Conservation (phyloP, 345 rosid species). For the Geranium rotundifolium region DNA sequence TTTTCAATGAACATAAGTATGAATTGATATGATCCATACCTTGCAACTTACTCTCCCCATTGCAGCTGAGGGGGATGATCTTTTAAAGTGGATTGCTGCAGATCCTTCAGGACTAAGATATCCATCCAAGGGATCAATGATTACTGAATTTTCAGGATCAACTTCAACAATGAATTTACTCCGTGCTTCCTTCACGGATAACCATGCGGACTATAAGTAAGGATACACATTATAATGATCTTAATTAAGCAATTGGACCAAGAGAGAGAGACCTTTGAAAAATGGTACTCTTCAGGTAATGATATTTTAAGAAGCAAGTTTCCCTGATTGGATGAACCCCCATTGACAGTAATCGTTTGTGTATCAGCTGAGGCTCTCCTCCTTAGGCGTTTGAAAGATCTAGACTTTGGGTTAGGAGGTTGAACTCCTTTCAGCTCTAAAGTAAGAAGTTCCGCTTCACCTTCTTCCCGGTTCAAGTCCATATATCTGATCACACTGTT, state of each 20-base stretch:
- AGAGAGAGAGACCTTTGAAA: constrained; percentile 61
- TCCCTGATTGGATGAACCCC: constrained; percentile 54
- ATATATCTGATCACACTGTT: constrained; percentile 65
- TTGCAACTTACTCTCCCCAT: constrained; percentile 68
- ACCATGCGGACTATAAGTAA: neutral
- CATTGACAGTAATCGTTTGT: constrained; percentile 38
- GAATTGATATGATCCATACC: constrained; percentile 26
- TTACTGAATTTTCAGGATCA: constrained; percentile 56
- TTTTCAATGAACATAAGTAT: neutral
- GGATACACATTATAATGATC: neutral
- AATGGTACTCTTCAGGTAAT: constrained; percentile 67
- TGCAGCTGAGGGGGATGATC: constrained; percentile 43
- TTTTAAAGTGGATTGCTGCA: constrained; percentile 42
- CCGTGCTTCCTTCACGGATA: constrained; percentile 55
- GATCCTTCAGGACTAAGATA: constrained; percentile 63
- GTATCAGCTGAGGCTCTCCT: constrained; percentile 61
- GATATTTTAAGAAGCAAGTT: constrained; percentile 53
- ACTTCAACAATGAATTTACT: constrained; percentile 59
- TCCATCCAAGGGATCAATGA: constrained; percentile 58
- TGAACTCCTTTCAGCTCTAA: constrained; percentile 77
- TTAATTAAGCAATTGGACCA: neutral
- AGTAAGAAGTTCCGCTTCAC: constrained; percentile 38
- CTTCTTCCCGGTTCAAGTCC: constrained; percentile 40
- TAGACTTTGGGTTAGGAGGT: constrained; percentile 54
- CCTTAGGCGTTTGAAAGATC: constrained; percentile 59